These are phyloP conservation scores for Castanopsis chinensis DNA, from an alignment of 306 rosid species.

Conservation along the genomic window DNA sequence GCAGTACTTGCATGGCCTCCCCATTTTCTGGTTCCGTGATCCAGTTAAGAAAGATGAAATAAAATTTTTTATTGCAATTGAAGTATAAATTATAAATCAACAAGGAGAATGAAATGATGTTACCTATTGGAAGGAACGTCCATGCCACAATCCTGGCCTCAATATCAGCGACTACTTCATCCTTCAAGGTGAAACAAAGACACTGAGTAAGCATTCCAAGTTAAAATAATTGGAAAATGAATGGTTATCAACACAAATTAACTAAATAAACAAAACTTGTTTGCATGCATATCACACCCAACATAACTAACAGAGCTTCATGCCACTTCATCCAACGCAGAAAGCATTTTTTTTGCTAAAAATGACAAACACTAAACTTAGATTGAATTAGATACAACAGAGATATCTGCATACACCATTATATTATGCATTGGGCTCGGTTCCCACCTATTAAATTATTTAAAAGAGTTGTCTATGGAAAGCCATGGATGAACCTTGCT, in stretches of 20 bases:
- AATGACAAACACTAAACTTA: not conserved
- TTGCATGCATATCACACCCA: not conserved
- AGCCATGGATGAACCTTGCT: not conserved
- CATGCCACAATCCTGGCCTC: constrained; percentile 82
- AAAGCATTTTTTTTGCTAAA: not conserved
- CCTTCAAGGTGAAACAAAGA: constrained; percentile 52
- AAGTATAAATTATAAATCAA: constrained; percentile 5
- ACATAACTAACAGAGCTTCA: not conserved
- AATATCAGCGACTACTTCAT: constrained; percentile 57
- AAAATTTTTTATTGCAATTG: not conserved
- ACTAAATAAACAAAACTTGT: not conserved
- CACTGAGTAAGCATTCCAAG: constrained; percentile 19
- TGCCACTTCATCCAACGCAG: not conserved
- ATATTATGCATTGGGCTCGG: not conserved
- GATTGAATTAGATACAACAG: not conserved
- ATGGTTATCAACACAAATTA: not conserved
- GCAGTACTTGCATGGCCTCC: constrained; percentile 81
- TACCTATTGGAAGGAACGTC: constrained; percentile 91
- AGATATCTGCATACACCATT: not conserved
- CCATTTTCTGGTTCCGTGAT: constrained; percentile 67
- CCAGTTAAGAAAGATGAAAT: not conserved
- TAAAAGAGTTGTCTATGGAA: not conserved
- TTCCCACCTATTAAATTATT: not conserved
- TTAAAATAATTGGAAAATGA: constrained; percentile 14
- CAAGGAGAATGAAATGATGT: not conserved